These are phyloP conservation scores for Solanum virginianum DNA, from an alignment of 257 asterid genomes.

Conservation along the genomic window DNA sequence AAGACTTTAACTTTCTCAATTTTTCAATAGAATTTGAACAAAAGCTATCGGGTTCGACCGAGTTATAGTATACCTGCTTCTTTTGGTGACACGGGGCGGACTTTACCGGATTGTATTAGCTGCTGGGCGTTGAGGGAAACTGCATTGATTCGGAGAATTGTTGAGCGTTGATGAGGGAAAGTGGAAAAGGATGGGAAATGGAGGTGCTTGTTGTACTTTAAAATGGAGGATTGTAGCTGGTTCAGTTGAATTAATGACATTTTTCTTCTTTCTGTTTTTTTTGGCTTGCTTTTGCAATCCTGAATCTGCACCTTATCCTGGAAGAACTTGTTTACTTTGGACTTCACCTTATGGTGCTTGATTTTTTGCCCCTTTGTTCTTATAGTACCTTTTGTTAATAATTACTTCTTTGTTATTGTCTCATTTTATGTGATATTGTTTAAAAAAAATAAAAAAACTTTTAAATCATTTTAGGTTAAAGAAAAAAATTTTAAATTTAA, in stretches of 20 bases:
- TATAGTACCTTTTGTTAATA: too few species aligned
- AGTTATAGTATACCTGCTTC: slow-evolving; percentile 35
- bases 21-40: neutral
- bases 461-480: too few species aligned
- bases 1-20: neutral
- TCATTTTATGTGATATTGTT: fast-evolving
- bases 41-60: neutral
- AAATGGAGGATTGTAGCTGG: slow-evolving; percentile 32
- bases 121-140: slow-evolving; percentile 45
- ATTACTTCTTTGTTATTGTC: too few species aligned
- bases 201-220: slow-evolving; percentile 12
- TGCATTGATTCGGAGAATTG: slow-evolving; percentile 24
- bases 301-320: slow-evolving; percentile 8
- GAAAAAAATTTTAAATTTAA: too few species aligned
- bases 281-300: neutral
- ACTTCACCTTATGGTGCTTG: neutral
- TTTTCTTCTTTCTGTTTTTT: neutral
- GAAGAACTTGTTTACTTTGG: neutral
- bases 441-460: too few species aligned
- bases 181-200: slow-evolving; percentile 14
- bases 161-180: slow-evolving; percentile 17
- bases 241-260: slow-evolving; percentile 32
- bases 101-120: slow-evolving; percentile 64
- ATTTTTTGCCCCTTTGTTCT: neutral
- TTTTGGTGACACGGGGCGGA: slow-evolving; percentile 56